Evolutionary conservation across 352 stramenopile genomes (phyloP).

Genomic region (Phytophthora agathidicida): DNA sequence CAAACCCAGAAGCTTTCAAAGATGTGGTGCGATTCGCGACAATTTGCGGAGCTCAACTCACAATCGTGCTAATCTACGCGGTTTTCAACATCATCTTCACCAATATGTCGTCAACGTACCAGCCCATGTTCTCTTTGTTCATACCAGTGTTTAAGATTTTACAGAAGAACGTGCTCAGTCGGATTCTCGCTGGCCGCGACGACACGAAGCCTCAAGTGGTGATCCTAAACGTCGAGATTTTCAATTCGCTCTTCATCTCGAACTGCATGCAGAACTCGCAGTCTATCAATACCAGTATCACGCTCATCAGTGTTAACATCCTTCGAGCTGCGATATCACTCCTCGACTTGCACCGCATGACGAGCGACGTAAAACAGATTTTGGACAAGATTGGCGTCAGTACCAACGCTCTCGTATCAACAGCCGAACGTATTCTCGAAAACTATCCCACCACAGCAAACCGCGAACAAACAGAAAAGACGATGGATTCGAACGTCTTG

Average conservation of each 20-base stretch:
- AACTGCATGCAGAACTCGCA: conserved; percentile 26
- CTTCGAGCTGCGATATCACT: conserved; percentile 15
- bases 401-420: conserved; percentile 6
- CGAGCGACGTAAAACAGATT: conserved; percentile 5
- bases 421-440: background rate
- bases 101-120: conserved; percentile 16
- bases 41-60: conserved; percentile 13
- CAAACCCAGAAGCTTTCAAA: conserved; percentile 15
- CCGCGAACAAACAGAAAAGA: background rate
- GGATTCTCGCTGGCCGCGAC: conserved; percentile 17
- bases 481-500: background rate
- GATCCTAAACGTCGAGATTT: conserved; percentile 35
- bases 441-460: conserved; percentile 5
- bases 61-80: conserved; percentile 13
- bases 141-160: conserved; percentile 46
- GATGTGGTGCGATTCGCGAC: conserved; percentile 22
- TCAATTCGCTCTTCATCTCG: conserved; percentile 33
- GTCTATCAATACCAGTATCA: conserved; percentile 22
- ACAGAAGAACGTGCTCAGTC: conserved; percentile 39
- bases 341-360: conserved; percentile 22
- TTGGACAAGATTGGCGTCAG: conserved; percentile 12
- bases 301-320: conserved; percentile 25
- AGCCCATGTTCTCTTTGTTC: conserved; percentile 40
- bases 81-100: conserved; percentile 15
- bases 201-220: conserved; percentile 28